Percentiles rank a stretch among this genome's conserved stretches.
These are phyloP conservation scores for Pseudonectria foliicola DNA, from an alignment of 2,329 filamentous ascomycete species.

Conservation along the genomic window DNA sequence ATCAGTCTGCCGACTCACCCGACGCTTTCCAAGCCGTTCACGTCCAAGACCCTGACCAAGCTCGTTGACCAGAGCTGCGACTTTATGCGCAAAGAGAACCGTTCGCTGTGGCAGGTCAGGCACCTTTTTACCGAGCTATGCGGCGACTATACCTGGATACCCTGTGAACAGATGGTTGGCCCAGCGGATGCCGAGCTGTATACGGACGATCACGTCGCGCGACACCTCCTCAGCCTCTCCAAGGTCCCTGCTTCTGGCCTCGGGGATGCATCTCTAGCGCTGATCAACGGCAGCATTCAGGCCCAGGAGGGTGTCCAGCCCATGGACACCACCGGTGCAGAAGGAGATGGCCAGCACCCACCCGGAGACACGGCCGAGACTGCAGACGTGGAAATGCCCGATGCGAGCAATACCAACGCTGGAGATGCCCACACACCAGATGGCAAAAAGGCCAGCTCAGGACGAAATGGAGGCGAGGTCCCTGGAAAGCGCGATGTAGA, in stretches of 20 bases:
- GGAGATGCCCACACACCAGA: slow-evolving; percentile 13
- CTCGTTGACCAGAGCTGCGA: slow-evolving; percentile 62
- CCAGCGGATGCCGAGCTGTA: slow-evolving; percentile 50
- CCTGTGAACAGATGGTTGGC: slow-evolving; percentile 51
- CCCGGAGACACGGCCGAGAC: slow-evolving; percentile 13
- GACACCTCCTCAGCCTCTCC: slow-evolving; percentile 26
- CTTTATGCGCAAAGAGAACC: slow-evolving; percentile 69
- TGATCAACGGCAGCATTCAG: slow-evolving; percentile 17
- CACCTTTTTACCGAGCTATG: slow-evolving; percentile 65
- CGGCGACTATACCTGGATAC: slow-evolving; percentile 65
- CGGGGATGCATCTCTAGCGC: slow-evolving; percentile 5
- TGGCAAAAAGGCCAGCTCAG: slow-evolving; percentile 6
- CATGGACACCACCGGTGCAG: slow-evolving; percentile 3
- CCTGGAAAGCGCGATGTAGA: not conserved
- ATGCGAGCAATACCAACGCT: slow-evolving; percentile 15
- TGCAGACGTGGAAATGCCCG: slow-evolving; percentile 26
- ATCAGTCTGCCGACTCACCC: slow-evolving; percentile 70
- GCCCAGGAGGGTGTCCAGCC: slow-evolving; percentile 8
- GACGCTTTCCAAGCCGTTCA: slow-evolving; percentile 67
- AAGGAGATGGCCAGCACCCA: slow-evolving; percentile 2
- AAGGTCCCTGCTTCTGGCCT: slow-evolving; percentile 11
- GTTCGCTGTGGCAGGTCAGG: slow-evolving; percentile 66
- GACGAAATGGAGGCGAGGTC: slow-evolving; percentile 3
- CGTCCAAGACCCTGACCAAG: slow-evolving; percentile 63
- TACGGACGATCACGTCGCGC: slow-evolving; percentile 38